These are phyloP conservation scores for Sparassis latifolia DNA, from an alignment of 1,284 basidiomycete genomes.

Conservation along the genomic window DNA sequence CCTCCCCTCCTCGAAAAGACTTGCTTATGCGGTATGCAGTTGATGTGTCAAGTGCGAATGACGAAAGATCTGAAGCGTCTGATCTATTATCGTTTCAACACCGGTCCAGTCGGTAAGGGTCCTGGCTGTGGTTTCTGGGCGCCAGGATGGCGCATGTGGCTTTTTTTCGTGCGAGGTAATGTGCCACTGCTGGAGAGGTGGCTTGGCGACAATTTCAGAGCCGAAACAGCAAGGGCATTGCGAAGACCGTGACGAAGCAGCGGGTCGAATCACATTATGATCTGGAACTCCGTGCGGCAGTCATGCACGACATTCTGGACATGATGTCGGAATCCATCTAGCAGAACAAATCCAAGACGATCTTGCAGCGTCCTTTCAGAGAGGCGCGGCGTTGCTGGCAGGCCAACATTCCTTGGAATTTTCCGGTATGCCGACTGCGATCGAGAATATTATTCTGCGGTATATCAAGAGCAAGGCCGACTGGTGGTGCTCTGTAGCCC, in stretches of 20 bases:
- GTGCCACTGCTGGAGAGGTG: conserved; percentile 96
- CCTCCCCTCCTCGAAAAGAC: neutral
- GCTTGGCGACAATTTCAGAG: conserved; percentile 99
- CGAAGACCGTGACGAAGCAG: conserved; percentile 98
- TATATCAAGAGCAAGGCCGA: conserved; percentile 99
- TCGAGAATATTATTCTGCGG: conserved; percentile 97
- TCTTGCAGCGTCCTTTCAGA: conserved; percentile 93
- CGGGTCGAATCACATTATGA: conserved; percentile 99
- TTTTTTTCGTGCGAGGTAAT: conserved; percentile 99
- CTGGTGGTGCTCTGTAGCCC: conserved; percentile 97
- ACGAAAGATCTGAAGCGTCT: conserved; percentile 99
- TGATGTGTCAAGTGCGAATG: conserved; percentile 99
- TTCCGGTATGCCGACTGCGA: conserved; percentile 95
- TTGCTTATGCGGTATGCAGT: conserved; percentile 30
- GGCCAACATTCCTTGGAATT: conserved; percentile 99
- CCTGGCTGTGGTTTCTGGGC: conserved; percentile 99
- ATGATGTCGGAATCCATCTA: conserved; percentile 99
- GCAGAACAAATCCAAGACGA: conserved; percentile 98
- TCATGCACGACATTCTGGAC: conserved; percentile 99
- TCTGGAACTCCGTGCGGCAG: conserved; percentile 93
- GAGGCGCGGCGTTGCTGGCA: conserved; percentile 99
- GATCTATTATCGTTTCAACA: conserved; percentile 98
- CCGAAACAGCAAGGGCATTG: conserved; percentile 92
- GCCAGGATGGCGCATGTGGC: conserved; percentile 98
- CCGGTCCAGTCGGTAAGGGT: conserved; percentile 97